A percentile compares a stretch with the other conserved stretches of the same genome.
These are phyloP conservation scores for Castanopsis chinensis DNA, from an alignment of 306 rosid genomes.

Conservation along the genomic window DNA sequence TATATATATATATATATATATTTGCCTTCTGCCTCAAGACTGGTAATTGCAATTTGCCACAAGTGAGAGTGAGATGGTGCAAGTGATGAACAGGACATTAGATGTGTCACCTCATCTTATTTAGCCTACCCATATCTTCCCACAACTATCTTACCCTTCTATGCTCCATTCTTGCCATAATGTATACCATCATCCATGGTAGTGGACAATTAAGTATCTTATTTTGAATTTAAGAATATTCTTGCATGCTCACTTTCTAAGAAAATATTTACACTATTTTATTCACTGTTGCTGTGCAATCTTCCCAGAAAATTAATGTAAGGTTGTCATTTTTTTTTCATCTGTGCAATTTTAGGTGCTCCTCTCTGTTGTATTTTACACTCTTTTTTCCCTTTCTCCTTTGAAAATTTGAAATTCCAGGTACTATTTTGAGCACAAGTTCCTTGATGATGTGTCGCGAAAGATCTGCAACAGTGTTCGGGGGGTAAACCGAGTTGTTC, in stretches of 20 bases:
- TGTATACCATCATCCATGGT: background rate
- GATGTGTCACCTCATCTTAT: background rate
- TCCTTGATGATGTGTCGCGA: constrained; percentile 70
- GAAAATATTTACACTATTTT: background rate
- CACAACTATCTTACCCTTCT: background rate
- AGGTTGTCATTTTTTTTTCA: background rate
- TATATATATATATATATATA: background rate
- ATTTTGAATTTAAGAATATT: background rate
- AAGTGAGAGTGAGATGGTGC: background rate
- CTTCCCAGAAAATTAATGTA: constrained; percentile 1
- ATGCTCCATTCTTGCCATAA: background rate
- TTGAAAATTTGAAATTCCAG: constrained; percentile 37
- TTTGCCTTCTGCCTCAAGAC: background rate
- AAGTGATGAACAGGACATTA: background rate
- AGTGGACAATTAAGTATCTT: background rate
- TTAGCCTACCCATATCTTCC: background rate
- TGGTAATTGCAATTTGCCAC: background rate
- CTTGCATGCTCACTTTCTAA: background rate
- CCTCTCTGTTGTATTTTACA: background rate
- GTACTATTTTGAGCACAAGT: constrained; percentile 84
- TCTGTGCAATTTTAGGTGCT: background rate
- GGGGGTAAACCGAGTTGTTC: constrained; percentile 86
- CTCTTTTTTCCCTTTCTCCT: background rate
- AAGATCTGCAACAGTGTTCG: constrained; percentile 89
- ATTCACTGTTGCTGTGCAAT: constrained; percentile 5